These are phyloP conservation scores for Zoysia japonica DNA, from an alignment of 176 grass and related monocot genomes.

Conservation along the genomic window DNA sequence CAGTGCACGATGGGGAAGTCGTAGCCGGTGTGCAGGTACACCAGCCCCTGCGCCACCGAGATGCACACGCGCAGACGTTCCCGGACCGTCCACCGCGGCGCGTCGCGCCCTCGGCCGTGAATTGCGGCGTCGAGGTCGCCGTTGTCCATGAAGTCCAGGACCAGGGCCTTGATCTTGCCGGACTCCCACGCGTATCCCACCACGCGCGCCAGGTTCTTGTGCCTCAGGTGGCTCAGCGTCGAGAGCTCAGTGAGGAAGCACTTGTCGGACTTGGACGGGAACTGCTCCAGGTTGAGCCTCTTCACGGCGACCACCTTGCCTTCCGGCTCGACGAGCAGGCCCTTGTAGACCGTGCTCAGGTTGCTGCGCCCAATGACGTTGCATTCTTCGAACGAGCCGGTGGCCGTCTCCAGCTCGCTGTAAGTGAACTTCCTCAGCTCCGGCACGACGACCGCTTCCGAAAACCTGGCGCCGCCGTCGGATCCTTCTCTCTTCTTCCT, in stretches of 20 bases:
- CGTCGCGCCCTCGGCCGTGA: slow-evolving; percentile 26
- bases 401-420: slow-evolving; percentile 61
- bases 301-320: slow-evolving; percentile 63
- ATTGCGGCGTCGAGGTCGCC: slow-evolving; percentile 72
- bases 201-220: slow-evolving; percentile 88
- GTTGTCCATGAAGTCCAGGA: slow-evolving; percentile 90
- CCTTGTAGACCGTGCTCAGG: slow-evolving; percentile 87
- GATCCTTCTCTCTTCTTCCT: slow-evolving; percentile 37
- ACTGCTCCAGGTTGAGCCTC: slow-evolving; percentile 80
- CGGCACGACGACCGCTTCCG: slow-evolving; percentile 50
- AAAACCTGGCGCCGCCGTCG: background rate
- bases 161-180: slow-evolving; percentile 71
- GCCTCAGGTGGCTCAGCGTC: slow-evolving; percentile 60
- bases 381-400: slow-evolving; percentile 54
- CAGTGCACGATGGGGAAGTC: slow-evolving; percentile 84
- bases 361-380: slow-evolving; percentile 72
- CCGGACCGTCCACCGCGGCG: slow-evolving; percentile 45
- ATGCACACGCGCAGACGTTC: slow-evolving; percentile 67
- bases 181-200: slow-evolving; percentile 79
- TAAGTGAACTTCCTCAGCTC: slow-evolving; percentile 68
- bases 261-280: slow-evolving; percentile 79
- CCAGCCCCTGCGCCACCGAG: slow-evolving; percentile 72
- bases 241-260: slow-evolving; percentile 68
- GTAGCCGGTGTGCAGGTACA: slow-evolving; percentile 79
- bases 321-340: slow-evolving; percentile 46